Conservation (phyloP, 2,329 filamentous ascomycete genomes). For the Drechslerella stenobrocha region DNA sequence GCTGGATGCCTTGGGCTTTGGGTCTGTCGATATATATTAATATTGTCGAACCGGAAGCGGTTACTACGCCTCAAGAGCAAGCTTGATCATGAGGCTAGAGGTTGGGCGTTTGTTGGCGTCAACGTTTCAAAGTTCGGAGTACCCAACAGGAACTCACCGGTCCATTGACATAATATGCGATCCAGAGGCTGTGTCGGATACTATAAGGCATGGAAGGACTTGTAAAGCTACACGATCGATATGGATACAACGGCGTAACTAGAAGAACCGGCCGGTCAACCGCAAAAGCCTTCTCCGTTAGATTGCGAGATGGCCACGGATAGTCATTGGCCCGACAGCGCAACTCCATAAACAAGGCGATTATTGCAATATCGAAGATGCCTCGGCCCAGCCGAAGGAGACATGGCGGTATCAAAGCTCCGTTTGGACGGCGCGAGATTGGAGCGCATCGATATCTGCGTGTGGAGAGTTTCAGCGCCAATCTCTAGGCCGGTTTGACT, state of each 20-base stretch:
- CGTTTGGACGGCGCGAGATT: constrained; percentile 5
- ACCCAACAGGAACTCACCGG: too few relatives aligned
- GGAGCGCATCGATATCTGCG: too few relatives aligned
- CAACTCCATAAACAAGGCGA: too few relatives aligned
- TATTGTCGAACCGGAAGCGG: constrained; percentile 19
- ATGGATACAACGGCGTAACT: constrained; percentile 12
- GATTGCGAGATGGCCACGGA: constrained; percentile 2
- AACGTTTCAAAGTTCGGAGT: too few relatives aligned
- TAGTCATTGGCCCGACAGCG: constrained; percentile 12
- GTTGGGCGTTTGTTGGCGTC: background rate
- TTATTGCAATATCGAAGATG: constrained; percentile 10
- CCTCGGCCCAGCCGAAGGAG: constrained; percentile 38
- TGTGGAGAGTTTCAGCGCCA: constrained; percentile 2
- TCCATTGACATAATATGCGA: too few relatives aligned
- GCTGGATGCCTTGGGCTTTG: too few relatives aligned
- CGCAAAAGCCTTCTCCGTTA: constrained; percentile 44
- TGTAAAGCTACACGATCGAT: constrained; percentile 26
- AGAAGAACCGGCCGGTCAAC: constrained; percentile 36
- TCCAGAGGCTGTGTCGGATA: background rate
- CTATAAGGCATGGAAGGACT: constrained; percentile 6
- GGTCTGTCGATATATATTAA: too few relatives aligned
- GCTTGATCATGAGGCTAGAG: constrained; percentile 10
- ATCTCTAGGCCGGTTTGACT: background rate
- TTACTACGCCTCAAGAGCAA: constrained; percentile 32
- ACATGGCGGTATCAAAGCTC: constrained; percentile 21